A percentile compares a stretch with the other conserved stretches of the same genome.
phyloP scores from a whole-genome alignment of 495 filamentous ascomycete genomes.

The Lophium mytilinum region DNA sequence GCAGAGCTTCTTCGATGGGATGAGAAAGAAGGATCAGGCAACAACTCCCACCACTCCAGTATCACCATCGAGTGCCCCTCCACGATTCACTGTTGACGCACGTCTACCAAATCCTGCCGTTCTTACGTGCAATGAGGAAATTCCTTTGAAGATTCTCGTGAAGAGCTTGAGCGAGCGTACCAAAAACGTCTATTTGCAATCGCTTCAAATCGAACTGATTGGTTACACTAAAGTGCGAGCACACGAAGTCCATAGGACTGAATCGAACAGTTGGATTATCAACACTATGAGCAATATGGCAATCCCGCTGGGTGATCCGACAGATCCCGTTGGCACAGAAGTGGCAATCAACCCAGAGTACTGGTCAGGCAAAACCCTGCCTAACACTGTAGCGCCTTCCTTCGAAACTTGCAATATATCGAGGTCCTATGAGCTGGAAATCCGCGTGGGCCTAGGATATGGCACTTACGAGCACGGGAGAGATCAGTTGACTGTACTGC shows the following conservation, averaged over 20 bases:
- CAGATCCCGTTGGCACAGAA: conserved; percentile 56
- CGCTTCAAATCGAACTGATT: conserved; percentile 71
- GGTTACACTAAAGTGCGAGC: conserved; percentile 71
- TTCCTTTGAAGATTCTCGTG: conserved; percentile 72
- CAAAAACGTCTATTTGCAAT: conserved; percentile 63
- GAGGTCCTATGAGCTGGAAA: conserved; percentile 72
- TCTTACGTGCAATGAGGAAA: conserved; percentile 74
- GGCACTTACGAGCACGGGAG: conserved; percentile 33
- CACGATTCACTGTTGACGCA: conserved; percentile 60
- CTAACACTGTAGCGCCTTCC: conserved; percentile 73
- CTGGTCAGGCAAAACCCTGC: conserved; percentile 64
- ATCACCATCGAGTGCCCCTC: conserved; percentile 29
- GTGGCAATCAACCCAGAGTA: conserved; percentile 53
- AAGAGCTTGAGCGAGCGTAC: conserved; percentile 59
- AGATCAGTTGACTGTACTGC: conserved; percentile 60
- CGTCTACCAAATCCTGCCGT: conserved; percentile 83
- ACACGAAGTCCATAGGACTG: conserved; percentile 57
- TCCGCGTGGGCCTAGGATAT: conserved; percentile 65
- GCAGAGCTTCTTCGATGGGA: conserved; percentile 18
- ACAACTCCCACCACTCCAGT: conserved; percentile 17
- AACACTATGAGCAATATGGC: conserved; percentile 57
- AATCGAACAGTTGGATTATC: conserved; percentile 61
- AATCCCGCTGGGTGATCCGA: conserved; percentile 50
- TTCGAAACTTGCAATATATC: conserved; percentile 86
- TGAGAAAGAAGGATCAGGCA: conserved; percentile 1